These are phyloP conservation scores for Ilex aquifolium DNA, from an alignment of 257 asterid genomes.

Conservation along the genomic window DNA sequence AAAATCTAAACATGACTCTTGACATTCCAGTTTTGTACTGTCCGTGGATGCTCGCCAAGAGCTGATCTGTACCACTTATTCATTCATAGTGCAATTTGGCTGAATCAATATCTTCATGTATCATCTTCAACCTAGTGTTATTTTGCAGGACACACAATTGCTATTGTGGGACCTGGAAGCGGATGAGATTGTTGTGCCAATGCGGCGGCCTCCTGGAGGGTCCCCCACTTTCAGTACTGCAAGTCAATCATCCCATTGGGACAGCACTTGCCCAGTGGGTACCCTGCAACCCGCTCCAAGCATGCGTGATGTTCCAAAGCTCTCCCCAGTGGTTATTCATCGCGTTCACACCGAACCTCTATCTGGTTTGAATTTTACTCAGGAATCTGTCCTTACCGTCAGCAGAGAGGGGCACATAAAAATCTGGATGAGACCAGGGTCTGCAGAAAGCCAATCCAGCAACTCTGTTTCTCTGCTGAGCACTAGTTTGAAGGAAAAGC, in stretches of 20 bases:
- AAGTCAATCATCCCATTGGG: conserved; percentile 97
- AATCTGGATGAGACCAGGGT: conserved; percentile 87
- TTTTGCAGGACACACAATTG: conserved; percentile 75
- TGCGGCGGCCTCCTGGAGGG: conserved; percentile 91
- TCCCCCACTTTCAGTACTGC: conserved; percentile 90
- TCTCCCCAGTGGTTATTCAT: conserved; percentile 77
- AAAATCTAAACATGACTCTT: no score
- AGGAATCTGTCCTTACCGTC: conserved; percentile 71
- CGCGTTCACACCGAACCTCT: conserved; percentile 98
- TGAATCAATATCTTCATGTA: neutral
- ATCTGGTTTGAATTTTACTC: conserved; percentile 77
- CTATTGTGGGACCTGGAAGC: conserved; percentile 96
- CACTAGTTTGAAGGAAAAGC: conserved; percentile 53
- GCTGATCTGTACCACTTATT: no score
- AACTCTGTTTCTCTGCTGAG: conserved; percentile 50
- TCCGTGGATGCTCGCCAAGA: no score
- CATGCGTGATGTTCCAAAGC: conserved; percentile 82
- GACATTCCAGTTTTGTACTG: no score
- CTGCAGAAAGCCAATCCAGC: conserved; percentile 47
- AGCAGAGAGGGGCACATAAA: conserved; percentile 93
- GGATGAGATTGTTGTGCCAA: conserved; percentile 96
- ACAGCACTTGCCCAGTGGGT: conserved; percentile 67
- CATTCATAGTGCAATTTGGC: no score
- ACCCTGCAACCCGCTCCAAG: conserved; percentile 87
- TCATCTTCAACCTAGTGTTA: neutral